Evolutionary conservation across 1,139 yeast species (phyloP).

Genomic region (Saccharomyces pastorianus): DNA sequence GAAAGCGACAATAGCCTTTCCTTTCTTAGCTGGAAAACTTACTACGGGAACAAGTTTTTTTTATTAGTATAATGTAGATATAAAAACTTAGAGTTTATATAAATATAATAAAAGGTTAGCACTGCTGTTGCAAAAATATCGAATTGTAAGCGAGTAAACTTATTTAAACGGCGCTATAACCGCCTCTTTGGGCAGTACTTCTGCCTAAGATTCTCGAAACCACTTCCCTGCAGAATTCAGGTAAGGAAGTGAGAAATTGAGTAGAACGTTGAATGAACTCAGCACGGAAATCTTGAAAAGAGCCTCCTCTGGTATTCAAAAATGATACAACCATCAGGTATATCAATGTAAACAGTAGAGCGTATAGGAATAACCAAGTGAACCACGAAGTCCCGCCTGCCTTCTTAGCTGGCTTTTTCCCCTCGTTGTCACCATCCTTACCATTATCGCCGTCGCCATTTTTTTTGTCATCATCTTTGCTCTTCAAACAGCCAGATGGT

Average conservation of each 20-base stretch:
- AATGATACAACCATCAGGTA: slow-evolving; percentile 77
- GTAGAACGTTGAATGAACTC: slow-evolving; percentile 68
- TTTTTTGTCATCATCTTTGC: slow-evolving; percentile 14
- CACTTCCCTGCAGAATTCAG: slow-evolving; percentile 65
- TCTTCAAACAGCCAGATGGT: slow-evolving; percentile 30
- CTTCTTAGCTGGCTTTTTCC: slow-evolving; percentile 11
- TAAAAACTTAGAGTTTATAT: background rate
- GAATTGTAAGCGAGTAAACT: background rate
- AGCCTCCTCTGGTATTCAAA: slow-evolving; percentile 42
- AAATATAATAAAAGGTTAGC: background rate
- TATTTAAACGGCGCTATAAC: slow-evolving; percentile 75
- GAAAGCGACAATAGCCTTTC: background rate
- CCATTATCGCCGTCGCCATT: slow-evolving; percentile 23
- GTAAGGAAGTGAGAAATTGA: slow-evolving; percentile 54
- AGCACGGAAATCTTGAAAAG: slow-evolving; percentile 41
- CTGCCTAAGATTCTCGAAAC: slow-evolving; percentile 63
- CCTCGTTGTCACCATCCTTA: slow-evolving; percentile 25
- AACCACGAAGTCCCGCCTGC: slow-evolving; percentile 44
- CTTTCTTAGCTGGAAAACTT: background rate
- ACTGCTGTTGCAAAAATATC: background rate
- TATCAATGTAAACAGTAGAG: slow-evolving; percentile 58
- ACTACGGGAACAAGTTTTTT: slow-evolving; percentile 2
- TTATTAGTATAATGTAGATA: slow-evolving; percentile 1
- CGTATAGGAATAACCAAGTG: slow-evolving; percentile 62
- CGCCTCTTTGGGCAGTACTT: slow-evolving; percentile 48